Evolutionary conservation across 139 green algal genomes (phyloP).

Genomic region (Chlorella sp.): DNA sequence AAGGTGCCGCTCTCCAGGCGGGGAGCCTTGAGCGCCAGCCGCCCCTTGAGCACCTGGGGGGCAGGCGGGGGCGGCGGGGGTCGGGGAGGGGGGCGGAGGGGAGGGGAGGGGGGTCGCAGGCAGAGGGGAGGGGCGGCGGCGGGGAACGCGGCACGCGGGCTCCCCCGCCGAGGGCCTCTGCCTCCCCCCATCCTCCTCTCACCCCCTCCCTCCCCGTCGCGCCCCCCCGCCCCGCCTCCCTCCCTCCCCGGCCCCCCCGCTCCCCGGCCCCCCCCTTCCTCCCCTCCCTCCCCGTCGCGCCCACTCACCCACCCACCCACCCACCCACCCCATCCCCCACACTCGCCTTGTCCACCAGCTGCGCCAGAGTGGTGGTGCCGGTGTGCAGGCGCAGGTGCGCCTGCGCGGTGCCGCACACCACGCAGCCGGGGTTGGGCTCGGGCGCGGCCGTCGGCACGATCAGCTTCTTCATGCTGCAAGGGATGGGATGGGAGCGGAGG

Average conservation of each 20-base stretch:
- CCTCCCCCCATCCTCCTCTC: no score
- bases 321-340: background rate
- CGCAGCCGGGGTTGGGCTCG: conserved; percentile 64
- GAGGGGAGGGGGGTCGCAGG: background rate
- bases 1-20: conserved; percentile 50
- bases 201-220: no score
- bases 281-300: no score
- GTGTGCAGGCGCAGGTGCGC: conserved; percentile 64
- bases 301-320: background rate
- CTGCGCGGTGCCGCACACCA: conserved; percentile 77
- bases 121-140: no score
- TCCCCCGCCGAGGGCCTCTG: no score
- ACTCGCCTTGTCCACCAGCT: conserved; percentile 62
- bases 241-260: no score
- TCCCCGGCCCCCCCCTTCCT: no score
- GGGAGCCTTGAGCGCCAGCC: conserved; percentile 65
- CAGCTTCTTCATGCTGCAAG: conserved; percentile 37
- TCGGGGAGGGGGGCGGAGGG: background rate
- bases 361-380: conserved; percentile 52
- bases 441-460: conserved; percentile 28
- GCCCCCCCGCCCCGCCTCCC: no score
- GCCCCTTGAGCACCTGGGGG: conserved; percentile 69
- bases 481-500: no score
- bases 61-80: background rate
- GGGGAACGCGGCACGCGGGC: no score